A percentile compares a stretch with the other conserved stretches of the same genome.
These are phyloP conservation scores for Penicillium roqueforti DNA, from an alignment of 495 filamentous ascomycete genomes.

Conservation along the genomic window DNA sequence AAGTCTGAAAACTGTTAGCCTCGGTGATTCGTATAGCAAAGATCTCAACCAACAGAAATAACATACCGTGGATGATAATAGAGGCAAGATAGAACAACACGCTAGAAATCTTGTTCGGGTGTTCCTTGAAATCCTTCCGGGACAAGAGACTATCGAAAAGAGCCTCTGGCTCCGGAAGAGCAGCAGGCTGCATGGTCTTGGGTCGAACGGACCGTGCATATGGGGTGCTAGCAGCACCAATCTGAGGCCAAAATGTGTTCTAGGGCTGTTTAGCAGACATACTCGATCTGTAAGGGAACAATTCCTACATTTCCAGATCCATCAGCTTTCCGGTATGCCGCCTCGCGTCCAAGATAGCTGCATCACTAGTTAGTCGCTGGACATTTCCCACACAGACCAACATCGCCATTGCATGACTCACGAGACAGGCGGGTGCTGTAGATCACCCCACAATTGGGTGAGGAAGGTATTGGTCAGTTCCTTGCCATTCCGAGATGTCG, in stretches of 20 bases:
- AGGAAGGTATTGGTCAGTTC: slow-evolving; percentile 58
- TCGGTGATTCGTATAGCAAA: not conserved
- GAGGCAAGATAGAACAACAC: slow-evolving; percentile 85
- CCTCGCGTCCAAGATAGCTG: slow-evolving; percentile 50
- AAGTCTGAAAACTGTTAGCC: slow-evolving; percentile 42
- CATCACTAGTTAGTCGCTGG: slow-evolving; percentile 20
- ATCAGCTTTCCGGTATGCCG: slow-evolving; percentile 63
- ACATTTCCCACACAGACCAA: slow-evolving; percentile 12
- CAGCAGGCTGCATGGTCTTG: slow-evolving; percentile 55
- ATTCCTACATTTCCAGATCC: slow-evolving; percentile 59
- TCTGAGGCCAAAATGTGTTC: slow-evolving; percentile 57
- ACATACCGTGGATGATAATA: slow-evolving; percentile 76
- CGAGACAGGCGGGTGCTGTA: slow-evolving; percentile 64
- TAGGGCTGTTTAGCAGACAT: slow-evolving; percentile 13
- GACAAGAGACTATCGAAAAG: slow-evolving; percentile 75
- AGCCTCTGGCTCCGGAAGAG: slow-evolving; percentile 68
- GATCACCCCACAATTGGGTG: slow-evolving; percentile 60
- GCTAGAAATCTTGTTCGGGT: slow-evolving; percentile 79
- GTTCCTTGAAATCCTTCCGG: slow-evolving; percentile 56
- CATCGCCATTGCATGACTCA: slow-evolving; percentile 32
- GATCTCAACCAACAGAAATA: not conserved
- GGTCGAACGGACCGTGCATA: slow-evolving; percentile 74
- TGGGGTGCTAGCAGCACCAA: slow-evolving; percentile 59
- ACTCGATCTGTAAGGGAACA: not conserved
- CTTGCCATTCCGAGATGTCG: slow-evolving; percentile 49